Evolutionary conservation across 116 monocot species (phyloP), one percentile per base, ranked within the genome.

Genomic region (Thalassia testudinum): DNA sequence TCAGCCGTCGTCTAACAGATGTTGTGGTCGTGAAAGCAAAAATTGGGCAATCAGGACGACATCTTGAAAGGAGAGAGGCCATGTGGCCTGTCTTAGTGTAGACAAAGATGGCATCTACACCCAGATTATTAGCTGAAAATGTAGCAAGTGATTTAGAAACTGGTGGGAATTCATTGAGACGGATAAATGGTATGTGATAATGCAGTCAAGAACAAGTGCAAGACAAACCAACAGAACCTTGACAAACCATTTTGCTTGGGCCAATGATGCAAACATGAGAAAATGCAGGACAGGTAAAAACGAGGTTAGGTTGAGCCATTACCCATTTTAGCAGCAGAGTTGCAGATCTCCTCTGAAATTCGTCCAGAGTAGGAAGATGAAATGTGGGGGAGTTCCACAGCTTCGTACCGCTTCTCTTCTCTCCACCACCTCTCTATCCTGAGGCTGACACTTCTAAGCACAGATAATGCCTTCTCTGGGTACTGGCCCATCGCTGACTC

Each of bases 241-340:
- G n/a, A n/a, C n/a, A n/a, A n/a, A n/a, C n/a, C n/a, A n/a, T n/a
- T n/a, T 34, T 10, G 10, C 3, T 34, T 34, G 30, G 10, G 30
- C 3, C 10, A 34, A 34, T 34, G 10, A 34, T 20, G 15, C 7
- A 16, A n/a, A 7, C 15, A 16, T n/a, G 15, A 45, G 4, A 16
- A 7, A 16, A 45, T 45, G 4, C 15, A 45, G 19, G 19, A 5
- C 45, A 45, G 4, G 15, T n/a, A 45, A 45, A 45, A 3, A 45
- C 45, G 40, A 40, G 14, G 40, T 22, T 11, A 18, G 23, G 14
- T 5, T 14, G 24, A 23, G 57, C 20, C 21, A 69, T 64, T 80
- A 95, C 95, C 95, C 78, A 95, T 95, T 73, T 95, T 88, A 25
- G 88, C 95, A 26, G 95, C 95, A 18, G 95, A 95, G 72, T 88